These are phyloP conservation scores for Apophysomyces variabilis DNA, from an alignment of 371 early-diverging fungal genomes.

Conservation along the genomic window DNA sequence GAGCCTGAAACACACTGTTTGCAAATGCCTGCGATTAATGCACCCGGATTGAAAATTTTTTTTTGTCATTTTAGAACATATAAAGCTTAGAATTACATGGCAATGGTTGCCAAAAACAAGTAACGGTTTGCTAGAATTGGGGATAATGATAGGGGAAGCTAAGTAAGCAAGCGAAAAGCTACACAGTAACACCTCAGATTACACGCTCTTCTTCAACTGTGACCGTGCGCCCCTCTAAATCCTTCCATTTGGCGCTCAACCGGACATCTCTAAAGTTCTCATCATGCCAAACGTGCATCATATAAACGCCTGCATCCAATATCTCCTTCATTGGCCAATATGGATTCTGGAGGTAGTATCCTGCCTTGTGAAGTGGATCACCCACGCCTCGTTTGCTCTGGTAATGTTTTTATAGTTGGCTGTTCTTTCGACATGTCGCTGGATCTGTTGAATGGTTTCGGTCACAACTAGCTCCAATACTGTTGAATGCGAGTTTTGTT, in stretches of 20 bases:
- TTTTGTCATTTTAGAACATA: too few relatives aligned
- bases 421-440: constrained; percentile 13
- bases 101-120: too few relatives aligned
- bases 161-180: too few relatives aligned
- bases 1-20: too few relatives aligned
- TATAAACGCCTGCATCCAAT: constrained; percentile 17
- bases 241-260: constrained; percentile 24
- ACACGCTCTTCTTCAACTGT: constrained; percentile 6
- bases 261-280: constrained; percentile 15
- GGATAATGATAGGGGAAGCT: too few relatives aligned
- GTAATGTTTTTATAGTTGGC: constrained; percentile 3
- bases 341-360: constrained; percentile 22
- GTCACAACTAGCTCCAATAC: constrained; percentile 12
- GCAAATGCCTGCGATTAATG: too few relatives aligned
- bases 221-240: constrained; percentile 8
- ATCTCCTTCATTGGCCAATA: constrained; percentile 18
- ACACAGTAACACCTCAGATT: neutral
- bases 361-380: constrained; percentile 26
- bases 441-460: constrained; percentile 6
- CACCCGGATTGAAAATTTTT: too few relatives aligned
- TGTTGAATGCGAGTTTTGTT: neutral
- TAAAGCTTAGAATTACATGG: too few relatives aligned
- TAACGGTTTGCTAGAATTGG: too few relatives aligned
- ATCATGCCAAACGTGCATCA: constrained; percentile 28
- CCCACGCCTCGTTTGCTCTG: constrained; percentile 20